Evolutionary conservation across 2,329 filamentous ascomycete species (phyloP).

Genomic region (Hypoxylon sp.): DNA sequence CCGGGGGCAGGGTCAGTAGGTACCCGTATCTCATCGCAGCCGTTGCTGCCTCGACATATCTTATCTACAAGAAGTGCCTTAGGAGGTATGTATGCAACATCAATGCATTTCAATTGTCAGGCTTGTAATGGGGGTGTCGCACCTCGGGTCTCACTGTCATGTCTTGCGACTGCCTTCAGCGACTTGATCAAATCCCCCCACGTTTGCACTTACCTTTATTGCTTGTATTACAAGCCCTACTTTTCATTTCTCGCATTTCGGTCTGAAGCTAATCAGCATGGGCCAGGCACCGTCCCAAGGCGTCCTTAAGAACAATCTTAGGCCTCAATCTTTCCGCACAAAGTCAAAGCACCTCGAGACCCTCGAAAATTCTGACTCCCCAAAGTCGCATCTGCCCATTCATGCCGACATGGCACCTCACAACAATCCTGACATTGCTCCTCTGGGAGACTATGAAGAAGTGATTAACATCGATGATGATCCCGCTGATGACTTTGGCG

Average conservation of each 20-base stretch:
- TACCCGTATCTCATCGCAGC: neutral
- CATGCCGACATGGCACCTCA: slow-evolving; percentile 8
- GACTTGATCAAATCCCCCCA: neutral
- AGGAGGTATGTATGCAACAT: slow-evolving; percentile 2
- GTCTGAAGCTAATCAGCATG: slow-evolving; percentile 18
- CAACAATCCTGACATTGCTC: neutral
- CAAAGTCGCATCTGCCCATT: neutral
- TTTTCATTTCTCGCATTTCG: neutral
- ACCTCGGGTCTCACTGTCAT: neutral
- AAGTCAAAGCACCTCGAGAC: neutral
- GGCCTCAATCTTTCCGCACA: neutral
- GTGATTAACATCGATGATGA: neutral
- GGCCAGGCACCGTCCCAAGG: slow-evolving; percentile 15
- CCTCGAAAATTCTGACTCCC: neutral
- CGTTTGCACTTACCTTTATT: neutral
- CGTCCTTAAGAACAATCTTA: neutral
- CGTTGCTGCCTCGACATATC: neutral
- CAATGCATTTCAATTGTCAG: neutral
- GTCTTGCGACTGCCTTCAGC: slow-evolving; percentile 8
- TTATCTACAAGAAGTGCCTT: neutral
- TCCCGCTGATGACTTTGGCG: neutral
- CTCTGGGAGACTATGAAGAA: slow-evolving; percentile 18
- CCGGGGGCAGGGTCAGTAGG: neutral
- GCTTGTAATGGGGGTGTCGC: slow-evolving; percentile 5
- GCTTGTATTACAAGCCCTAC: neutral